Conservation (phyloP, 805 yeast genomes). For the Phaffomyces thermotolerans region DNA sequence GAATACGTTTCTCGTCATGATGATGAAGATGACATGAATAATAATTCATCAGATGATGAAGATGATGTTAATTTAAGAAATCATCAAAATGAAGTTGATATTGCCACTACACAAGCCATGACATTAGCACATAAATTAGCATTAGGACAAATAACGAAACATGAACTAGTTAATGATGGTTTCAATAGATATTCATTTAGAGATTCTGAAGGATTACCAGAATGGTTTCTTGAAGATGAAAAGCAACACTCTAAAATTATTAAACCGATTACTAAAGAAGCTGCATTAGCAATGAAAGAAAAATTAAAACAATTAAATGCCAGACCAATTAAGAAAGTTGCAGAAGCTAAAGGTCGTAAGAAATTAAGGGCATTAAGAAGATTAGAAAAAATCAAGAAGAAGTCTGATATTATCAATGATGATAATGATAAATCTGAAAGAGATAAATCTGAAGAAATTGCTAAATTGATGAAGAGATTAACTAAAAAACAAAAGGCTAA, state of each 20-base stretch:
- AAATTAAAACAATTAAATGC: slow-evolving; percentile 81
- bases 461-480: slow-evolving; percentile 74
- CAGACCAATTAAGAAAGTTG: slow-evolving; percentile 97
- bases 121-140: slow-evolving; percentile 96
- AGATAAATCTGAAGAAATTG: slow-evolving; percentile 92
- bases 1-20: slow-evolving; percentile 41
- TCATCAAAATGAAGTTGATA: slow-evolving; percentile 62
- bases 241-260: slow-evolving; percentile 74
- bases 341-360: slow-evolving; percentile 96
- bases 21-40: slow-evolving; percentile 35
- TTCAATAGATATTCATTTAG: slow-evolving; percentile 88
- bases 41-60: slow-evolving; percentile 46
- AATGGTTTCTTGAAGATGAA: slow-evolving; percentile 97
- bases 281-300: slow-evolving; percentile 69
- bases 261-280: slow-evolving; percentile 94
- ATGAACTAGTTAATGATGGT: slow-evolving; percentile 87
- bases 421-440: slow-evolving; percentile 81
- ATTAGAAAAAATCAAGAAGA: slow-evolving; percentile 83
- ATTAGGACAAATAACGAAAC: slow-evolving; percentile 74
- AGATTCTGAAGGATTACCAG: slow-evolving; percentile 85
- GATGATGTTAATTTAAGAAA: slow-evolving; percentile 33
- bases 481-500: slow-evolving; percentile 62
- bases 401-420: slow-evolving; percentile 85
- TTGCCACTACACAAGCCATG: slow-evolving; percentile 95
- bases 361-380: slow-evolving; percentile 85